These are phyloP conservation scores for Nidularia pulvinata DNA, from an alignment of 768 basidiomycete species.

Conservation along the genomic window DNA sequence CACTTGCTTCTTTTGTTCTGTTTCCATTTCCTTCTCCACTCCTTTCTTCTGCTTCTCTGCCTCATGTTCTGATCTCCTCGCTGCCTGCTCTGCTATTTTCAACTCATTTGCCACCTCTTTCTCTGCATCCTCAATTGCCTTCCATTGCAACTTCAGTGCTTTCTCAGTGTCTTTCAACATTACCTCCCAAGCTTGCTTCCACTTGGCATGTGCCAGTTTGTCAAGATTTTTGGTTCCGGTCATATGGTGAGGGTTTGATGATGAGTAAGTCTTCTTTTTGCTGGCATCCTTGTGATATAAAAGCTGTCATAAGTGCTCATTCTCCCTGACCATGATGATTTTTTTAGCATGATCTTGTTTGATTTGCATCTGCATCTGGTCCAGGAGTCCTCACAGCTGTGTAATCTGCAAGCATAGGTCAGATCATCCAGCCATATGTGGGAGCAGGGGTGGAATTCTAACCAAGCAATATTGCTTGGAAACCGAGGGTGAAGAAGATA, in stretches of 20 bases:
- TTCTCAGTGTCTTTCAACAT: slow-evolving; percentile 3
- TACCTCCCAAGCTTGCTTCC: slow-evolving; percentile 2
- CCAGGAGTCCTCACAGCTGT: slow-evolving; percentile 8
- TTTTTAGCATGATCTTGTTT: slow-evolving; percentile 14
- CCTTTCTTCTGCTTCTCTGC: slow-evolving; percentile 5
- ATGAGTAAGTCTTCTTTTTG: slow-evolving; percentile 5
- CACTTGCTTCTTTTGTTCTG: background rate
- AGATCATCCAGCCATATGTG: slow-evolving; percentile 1
- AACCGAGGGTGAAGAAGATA: background rate
- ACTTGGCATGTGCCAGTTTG: slow-evolving; percentile 7
- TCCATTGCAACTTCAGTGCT: slow-evolving; percentile 4
- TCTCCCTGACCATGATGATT: slow-evolving; percentile 23
- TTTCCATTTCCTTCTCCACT: slow-evolving; percentile 2
- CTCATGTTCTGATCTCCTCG: slow-evolving; percentile 3
- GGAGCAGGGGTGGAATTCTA: slow-evolving; percentile 6
- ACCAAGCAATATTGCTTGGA: background rate
- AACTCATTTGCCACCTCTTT: slow-evolving; percentile 3
- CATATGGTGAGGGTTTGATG: slow-evolving; percentile 15
- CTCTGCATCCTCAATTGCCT: slow-evolving; percentile 4
- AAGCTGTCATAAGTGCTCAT: slow-evolving; percentile 15
- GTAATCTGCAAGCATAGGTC: slow-evolving; percentile 6
- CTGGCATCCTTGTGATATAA: slow-evolving; percentile 10
- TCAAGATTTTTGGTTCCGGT: slow-evolving; percentile 12
- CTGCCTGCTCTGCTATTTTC: slow-evolving; percentile 5
- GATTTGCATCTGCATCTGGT: slow-evolving; percentile 10